phyloP scores from a whole-genome alignment of 148 eudicot species.

The Cornus suecica region DNA sequence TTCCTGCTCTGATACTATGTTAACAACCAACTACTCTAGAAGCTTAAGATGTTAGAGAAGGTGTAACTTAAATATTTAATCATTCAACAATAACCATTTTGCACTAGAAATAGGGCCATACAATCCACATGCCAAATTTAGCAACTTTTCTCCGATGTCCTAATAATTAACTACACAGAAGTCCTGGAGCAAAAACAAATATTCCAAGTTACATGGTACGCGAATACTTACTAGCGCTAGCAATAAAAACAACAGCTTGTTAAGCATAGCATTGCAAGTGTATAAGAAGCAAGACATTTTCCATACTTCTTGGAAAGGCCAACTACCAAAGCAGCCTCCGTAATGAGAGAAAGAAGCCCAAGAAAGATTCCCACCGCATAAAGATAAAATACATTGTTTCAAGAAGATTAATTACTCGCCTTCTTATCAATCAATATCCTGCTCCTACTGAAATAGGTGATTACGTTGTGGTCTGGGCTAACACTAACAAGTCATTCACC shows the following conservation, averaged over 20 bases:
- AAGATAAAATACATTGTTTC: conserved; percentile 17
- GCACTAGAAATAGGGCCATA: neutral
- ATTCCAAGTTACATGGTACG: neutral
- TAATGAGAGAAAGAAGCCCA: conserved; percentile 72
- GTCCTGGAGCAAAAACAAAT: neutral
- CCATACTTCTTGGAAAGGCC: conserved; percentile 93
- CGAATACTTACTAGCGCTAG: conserved; percentile 76
- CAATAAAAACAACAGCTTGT: conserved; percentile 95
- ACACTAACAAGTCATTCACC: too few relatives aligned
- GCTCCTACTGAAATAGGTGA: too few relatives aligned
- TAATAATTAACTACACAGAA: neutral
- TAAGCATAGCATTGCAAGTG: conserved; percentile 90
- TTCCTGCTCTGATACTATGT: too few relatives aligned
- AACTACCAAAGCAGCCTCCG: conserved; percentile 83
- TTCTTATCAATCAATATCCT: too few relatives aligned
- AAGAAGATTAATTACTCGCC: too few relatives aligned
- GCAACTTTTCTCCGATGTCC: neutral
- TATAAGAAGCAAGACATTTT: conserved; percentile 81
- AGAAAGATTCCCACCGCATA: conserved; percentile 89
- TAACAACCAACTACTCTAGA: too few relatives aligned
- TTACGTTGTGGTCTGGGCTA: too few relatives aligned
- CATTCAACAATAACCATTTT: too few relatives aligned
- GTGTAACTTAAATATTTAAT: too few relatives aligned
- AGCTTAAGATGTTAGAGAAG: too few relatives aligned
- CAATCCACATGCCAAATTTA: neutral